A percentile compares a stretch with the other conserved stretches of the same genome.
Evolutionary conservation across 306 rosid genomes (phyloP).

Genomic region (Pyrus bretschneideri): DNA sequence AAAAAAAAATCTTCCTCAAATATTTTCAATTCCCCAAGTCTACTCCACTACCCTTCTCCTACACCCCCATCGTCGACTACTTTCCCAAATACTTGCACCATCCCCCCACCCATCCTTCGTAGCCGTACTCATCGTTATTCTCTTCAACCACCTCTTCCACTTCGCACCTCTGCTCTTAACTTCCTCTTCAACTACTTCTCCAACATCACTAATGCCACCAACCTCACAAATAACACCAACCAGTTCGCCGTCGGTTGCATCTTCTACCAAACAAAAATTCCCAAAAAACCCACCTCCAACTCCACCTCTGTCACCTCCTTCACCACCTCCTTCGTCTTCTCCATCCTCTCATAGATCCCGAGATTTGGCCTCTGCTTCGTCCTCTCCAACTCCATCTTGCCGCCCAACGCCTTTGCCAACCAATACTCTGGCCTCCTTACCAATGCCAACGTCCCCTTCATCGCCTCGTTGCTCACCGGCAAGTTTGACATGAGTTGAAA

Average conservation of each 20-base stretch:
- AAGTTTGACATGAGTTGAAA: too few relatives aligned
- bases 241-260: conserved; percentile 46
- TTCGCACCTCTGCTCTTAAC: conserved; percentile 33
- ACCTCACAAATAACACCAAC: conserved; percentile 66
- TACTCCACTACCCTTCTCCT: too few relatives aligned
- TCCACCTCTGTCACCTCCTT: conserved; percentile 43
- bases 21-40: too few relatives aligned
- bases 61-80: too few relatives aligned
- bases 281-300: conserved; percentile 17
- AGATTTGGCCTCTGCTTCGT: conserved; percentile 63
- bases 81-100: too few relatives aligned
- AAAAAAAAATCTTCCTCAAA: too few relatives aligned
- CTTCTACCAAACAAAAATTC: conserved; percentile 37
- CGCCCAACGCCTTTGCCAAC: conserved; percentile 34
- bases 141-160: conserved; percentile 2
- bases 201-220: conserved; percentile 27
- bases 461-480: accelerated
- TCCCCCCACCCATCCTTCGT: too few relatives aligned
- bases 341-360: conserved; percentile 55
- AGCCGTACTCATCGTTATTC: background rate
- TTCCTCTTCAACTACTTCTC: conserved; percentile 60
- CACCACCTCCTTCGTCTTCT: conserved; percentile 82
- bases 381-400: conserved; percentile 53
- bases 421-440: too few relatives aligned
- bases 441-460: too few relatives aligned